Base-by-base conservation (phyloP, 352 stramenopile genomes). In the Phytophthora syringae region DNA sequence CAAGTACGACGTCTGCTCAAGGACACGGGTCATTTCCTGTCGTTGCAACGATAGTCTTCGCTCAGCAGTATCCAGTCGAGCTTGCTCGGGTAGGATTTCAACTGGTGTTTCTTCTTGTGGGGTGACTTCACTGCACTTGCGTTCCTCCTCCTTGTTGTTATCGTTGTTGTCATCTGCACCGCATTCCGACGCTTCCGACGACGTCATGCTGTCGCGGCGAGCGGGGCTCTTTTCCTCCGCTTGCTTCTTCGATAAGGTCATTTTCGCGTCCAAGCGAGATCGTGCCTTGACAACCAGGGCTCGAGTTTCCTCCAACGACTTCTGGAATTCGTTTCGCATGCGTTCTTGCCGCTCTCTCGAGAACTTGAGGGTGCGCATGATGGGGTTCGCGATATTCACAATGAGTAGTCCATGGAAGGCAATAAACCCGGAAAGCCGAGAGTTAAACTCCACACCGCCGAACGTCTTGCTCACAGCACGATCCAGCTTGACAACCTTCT, bases 321-420 rank as follows among this genome's bases (percentile, higher is more conserved):
- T 68, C 1, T 53, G 30, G 7, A 84, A 32, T 51, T 86, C 80
- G 11, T 77, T 71, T 52, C 63, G 66, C 37, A 86, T 82, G 1
- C 72, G 72, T 27, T 76, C 64, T 45, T 82, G 78, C 21, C 84
- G 82, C 24, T 82, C 65, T 57, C 66, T 70, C 2, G 80, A 84
- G 47, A 84, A 83, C 30, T 75, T 71, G 30, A 89, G 76, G 12
- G 78, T 88, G 13, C 80, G 71, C 13, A 72, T 56, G 49, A 89
- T 87, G 25, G 78, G 78, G 32, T 89, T 76, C 0, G 66, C 58
- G 11, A 88, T 53, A 42, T 78, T 88, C 24, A 72, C 61, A 9
- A 65, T 77, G 34, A 81, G 56, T 28, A 82, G 45, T 7, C 54
- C 71, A 37, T 89, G 80, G 22, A 66, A 77, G 21, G 72, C 39